A percentile compares a stretch with the other conserved stretches of the same genome.
Evolutionary conservation across 2,329 filamentous ascomycete genomes (phyloP).

Genomic region (Aphanocladium album): DNA sequence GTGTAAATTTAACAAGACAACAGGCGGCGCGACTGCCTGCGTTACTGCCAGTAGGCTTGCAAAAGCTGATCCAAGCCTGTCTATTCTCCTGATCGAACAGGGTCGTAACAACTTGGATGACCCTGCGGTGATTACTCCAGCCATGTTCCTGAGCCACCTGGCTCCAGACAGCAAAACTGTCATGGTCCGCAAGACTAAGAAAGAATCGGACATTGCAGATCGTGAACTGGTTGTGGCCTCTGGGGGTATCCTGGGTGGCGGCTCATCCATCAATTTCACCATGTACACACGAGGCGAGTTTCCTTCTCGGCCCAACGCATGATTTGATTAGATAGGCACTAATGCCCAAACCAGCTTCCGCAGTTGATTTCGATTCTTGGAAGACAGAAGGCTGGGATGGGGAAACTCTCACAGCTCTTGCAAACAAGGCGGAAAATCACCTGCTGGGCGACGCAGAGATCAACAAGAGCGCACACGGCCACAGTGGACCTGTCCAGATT

Average conservation of each 20-base stretch:
- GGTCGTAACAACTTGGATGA: conserved; percentile 24
- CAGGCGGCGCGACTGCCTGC: conserved; percentile 24
- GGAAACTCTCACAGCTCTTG: conserved; percentile 44
- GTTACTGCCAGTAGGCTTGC: conserved; percentile 23
- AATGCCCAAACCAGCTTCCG: not conserved
- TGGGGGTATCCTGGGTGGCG: conserved; percentile 26
- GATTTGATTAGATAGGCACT: not conserved
- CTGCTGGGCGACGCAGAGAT: conserved; percentile 32
- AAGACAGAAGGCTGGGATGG: conserved; percentile 45
- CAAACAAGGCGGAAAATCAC: conserved; percentile 50
- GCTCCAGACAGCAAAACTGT: conserved; percentile 18
- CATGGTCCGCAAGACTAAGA: conserved; percentile 22
- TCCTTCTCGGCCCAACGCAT: no score
- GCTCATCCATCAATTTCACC: conserved; percentile 30
- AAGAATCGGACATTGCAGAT: conserved; percentile 19
- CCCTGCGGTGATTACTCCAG: conserved; percentile 21
- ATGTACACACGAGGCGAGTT: conserved; percentile 23
- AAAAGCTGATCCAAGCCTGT: conserved; percentile 21
- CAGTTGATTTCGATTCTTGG: conserved; percentile 45
- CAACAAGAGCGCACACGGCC: conserved; percentile 34
- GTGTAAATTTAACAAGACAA: not conserved
- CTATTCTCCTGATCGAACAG: conserved; percentile 24
- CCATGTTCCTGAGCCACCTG: conserved; percentile 19
- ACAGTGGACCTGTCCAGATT: conserved; percentile 46
- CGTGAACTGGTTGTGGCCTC: conserved; percentile 20